phyloP scores from a whole-genome alignment of 2,329 filamentous ascomycete species.

The Trichoderma sp. region DNA sequence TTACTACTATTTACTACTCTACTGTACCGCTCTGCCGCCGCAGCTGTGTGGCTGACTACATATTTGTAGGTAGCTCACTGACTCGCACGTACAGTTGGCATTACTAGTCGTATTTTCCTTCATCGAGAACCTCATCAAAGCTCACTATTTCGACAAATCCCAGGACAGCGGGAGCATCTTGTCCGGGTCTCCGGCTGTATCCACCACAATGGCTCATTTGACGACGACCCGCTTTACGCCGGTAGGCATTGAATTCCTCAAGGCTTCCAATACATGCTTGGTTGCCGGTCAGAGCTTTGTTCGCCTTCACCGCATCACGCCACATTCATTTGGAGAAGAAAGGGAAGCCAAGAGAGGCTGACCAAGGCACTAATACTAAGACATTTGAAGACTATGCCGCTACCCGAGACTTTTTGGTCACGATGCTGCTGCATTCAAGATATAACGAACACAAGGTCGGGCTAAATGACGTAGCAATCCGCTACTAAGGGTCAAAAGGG shows the following conservation, averaged over 20 bases:
- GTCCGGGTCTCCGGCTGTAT: constrained; percentile 8
- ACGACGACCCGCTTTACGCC: constrained; percentile 12
- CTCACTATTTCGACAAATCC: constrained; percentile 4
- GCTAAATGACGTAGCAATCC: constrained; percentile 15
- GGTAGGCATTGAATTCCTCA: neutral
- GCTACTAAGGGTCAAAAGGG: neutral
- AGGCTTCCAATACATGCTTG: neutral
- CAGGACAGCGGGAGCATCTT: constrained; percentile 9
- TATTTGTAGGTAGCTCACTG: neutral
- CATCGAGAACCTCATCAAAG: neutral
- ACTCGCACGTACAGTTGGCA: neutral
- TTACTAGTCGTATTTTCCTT: neutral
- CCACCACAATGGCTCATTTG: constrained; percentile 21
- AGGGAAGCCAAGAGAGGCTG: neutral
- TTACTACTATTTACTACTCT: no score
- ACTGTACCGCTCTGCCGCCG: neutral
- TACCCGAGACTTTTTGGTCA: constrained; percentile 12
- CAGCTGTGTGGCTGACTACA: neutral
- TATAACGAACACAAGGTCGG: neutral
- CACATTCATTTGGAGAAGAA: neutral
- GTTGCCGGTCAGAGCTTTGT: neutral
- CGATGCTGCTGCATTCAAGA: neutral
- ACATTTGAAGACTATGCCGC: constrained; percentile 10
- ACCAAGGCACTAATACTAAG: constrained; percentile 2
- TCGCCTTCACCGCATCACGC: constrained; percentile 18